Conservation (phyloP, 2,329 filamentous ascomycete genomes). For the Shiraia sp. region DNA sequence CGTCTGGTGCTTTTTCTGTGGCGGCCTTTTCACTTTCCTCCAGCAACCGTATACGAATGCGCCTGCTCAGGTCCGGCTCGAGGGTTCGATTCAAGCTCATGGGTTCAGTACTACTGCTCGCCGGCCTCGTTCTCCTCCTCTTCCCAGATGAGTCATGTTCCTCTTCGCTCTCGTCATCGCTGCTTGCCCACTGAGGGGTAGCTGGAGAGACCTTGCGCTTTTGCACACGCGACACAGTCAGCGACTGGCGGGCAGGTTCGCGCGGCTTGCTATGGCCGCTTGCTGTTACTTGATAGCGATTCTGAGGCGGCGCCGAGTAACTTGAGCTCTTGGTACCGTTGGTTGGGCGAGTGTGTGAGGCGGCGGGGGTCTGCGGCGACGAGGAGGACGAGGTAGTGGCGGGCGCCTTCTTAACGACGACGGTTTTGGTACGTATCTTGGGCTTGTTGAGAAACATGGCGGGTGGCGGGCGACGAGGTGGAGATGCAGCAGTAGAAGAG, state of each 20-base stretch:
- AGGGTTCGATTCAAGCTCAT: conserved; percentile 40
- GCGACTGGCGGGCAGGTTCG: conserved; percentile 26
- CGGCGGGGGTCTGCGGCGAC: conserved; percentile 11
- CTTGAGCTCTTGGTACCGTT: conserved; percentile 14
- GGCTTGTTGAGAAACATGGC: conserved; percentile 38
- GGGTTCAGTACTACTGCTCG: conserved; percentile 43
- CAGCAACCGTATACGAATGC: conserved; percentile 33
- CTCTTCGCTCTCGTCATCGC: conserved; percentile 36
- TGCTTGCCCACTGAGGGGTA: conserved; percentile 41
- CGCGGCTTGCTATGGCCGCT: conserved; percentile 18
- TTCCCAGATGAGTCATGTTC: conserved; percentile 31
- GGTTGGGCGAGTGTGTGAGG: conserved; percentile 9
- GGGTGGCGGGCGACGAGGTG: not conserved
- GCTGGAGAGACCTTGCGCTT: conserved; percentile 40
- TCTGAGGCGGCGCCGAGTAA: conserved; percentile 24
- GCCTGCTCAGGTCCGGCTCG: conserved; percentile 40
- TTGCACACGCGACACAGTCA: conserved; percentile 32
- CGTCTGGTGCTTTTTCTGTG: conserved; percentile 9
- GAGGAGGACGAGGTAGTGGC: conserved; percentile 14
- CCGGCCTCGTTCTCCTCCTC: conserved; percentile 39
- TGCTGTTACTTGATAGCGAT: conserved; percentile 32
- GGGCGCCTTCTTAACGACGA: conserved; percentile 34
- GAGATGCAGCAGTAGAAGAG: conserved; percentile 3
- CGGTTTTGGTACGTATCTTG: conserved; percentile 39
- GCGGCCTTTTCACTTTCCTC: conserved; percentile 5